These are phyloP conservation scores for Vaccinium myrtillus DNA, from an alignment of 148 eudicot species.

Conservation along the genomic window DNA sequence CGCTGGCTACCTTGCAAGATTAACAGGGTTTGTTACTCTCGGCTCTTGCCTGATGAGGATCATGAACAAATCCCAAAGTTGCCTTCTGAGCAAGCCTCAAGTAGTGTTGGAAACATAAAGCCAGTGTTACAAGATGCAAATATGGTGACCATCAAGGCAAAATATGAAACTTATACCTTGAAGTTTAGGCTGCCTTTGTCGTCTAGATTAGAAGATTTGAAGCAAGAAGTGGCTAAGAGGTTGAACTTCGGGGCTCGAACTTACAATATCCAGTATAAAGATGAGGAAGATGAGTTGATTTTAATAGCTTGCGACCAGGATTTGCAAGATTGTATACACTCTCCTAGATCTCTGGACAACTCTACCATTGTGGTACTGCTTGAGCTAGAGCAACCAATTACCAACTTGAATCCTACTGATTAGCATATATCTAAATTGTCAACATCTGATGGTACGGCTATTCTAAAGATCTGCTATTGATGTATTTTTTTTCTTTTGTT, in stretches of 20 bases:
- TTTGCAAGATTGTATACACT: neutral
- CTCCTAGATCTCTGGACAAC: neutral
- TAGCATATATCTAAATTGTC: too few relatives aligned
- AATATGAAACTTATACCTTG: neutral
- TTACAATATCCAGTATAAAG: neutral
- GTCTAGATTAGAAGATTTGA: neutral
- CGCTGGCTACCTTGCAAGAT: neutral
- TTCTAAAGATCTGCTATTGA: too few relatives aligned
- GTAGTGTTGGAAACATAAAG: neutral
- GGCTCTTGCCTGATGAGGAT: neutral
- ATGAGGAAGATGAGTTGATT: neutral
- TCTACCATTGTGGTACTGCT: neutral
- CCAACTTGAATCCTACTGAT: neutral
- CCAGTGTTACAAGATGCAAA: neutral
- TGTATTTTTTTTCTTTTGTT: too few relatives aligned
- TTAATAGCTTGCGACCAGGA: neutral
- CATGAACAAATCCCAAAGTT: neutral
- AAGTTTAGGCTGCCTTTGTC: neutral
- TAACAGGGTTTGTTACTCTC: too few relatives aligned
- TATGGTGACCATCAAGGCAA: neutral
- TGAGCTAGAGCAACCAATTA: neutral
- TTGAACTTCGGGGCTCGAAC: neutral
- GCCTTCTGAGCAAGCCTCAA: neutral
- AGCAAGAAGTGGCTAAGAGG: neutral
- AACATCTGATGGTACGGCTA: too few relatives aligned